Evolutionary conservation across 805 yeast genomes (phyloP), one percentile per base, ranked within the genome.

Genomic region (Peterozyma toletana): DNA sequence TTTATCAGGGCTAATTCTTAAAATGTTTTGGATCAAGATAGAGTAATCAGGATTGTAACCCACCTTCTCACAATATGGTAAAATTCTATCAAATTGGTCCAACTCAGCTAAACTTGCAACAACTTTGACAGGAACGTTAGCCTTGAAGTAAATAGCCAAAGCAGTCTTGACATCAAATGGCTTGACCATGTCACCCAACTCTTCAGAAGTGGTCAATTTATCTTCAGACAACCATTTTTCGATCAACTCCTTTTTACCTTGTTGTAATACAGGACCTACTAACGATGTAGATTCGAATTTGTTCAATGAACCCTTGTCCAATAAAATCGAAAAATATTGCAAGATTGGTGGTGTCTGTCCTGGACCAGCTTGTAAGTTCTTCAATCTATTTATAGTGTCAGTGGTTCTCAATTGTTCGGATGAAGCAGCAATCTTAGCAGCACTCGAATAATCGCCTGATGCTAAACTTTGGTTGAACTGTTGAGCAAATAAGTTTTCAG

Each of bases 141-240:
- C 81, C 54, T 93, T 80, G 58, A 89, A 72, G 64, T 91, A 93
- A 50, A 95, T 90, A 18, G 95, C 95, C 55, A 93, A 72, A 5
- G 98, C 96, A 53, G 93, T 71, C 29, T 90, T 78, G 11, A 85
- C 68, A 55, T 91, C 97, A 58, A 78, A 79, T 38, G 95, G 87
- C 58, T 91, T 88, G 50, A 93, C 93, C 57, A 89, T 77, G 61
- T 93, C 99, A 70, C 99, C 99, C 52, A 93, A 76, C 66, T 90
- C 97, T 68, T 93, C 99, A n/a, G 96, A 86, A 41, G 85, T 80
- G 49, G 91, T 90, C 53, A 93, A 77, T 66, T 93, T 93, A 62
- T 89, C 95, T 65, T 93, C 98, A 62, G 83, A 85, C 63, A 93
- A 77, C 90, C 97, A 93, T 69, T 91, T 93, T 67, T 93, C 99